Conservation (phyloP, 106 monocot genomes). For the Hemerocallis citrina region DNA sequence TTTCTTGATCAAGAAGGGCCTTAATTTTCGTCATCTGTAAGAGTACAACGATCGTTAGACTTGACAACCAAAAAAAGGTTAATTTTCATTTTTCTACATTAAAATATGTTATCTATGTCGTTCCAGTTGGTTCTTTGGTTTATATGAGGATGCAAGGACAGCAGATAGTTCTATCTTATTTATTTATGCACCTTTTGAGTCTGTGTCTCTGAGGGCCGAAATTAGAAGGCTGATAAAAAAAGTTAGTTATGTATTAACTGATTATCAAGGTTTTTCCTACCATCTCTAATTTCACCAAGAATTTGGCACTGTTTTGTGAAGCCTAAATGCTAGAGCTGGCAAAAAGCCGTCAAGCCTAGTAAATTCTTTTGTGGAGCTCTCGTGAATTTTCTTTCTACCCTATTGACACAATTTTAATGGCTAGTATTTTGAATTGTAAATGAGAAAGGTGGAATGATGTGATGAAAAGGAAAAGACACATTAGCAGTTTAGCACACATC, state of each 20-base stretch:
- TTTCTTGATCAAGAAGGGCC: constrained; percentile 98
- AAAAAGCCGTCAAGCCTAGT: neutral
- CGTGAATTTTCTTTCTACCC: neutral
- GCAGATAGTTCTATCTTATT: neutral
- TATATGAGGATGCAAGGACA: neutral
- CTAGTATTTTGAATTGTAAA: neutral
- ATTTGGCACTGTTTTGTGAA: neutral
- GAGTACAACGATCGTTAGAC: constrained; percentile 1
- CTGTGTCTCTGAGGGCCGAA: no score
- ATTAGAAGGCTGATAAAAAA: neutral
- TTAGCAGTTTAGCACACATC: constrained; percentile 15
- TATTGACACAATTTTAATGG: neutral
- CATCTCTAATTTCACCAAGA: neutral
- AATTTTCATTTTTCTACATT: neutral
- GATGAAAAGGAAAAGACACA: neutral
- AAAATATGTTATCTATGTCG: neutral
- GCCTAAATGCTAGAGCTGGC: neutral
- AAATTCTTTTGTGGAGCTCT: neutral
- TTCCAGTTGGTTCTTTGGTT: neutral
- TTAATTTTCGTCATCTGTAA: constrained; percentile 88
- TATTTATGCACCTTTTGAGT: neutral
- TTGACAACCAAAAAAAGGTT: neutral
- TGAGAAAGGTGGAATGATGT: neutral
- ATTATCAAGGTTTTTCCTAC: neutral
- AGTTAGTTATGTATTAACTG: neutral